Evolutionary conservation across 345 rosid genomes (phyloP), one percentile per base, ranked within the genome.

Genomic region (Hypericum perforatum): DNA sequence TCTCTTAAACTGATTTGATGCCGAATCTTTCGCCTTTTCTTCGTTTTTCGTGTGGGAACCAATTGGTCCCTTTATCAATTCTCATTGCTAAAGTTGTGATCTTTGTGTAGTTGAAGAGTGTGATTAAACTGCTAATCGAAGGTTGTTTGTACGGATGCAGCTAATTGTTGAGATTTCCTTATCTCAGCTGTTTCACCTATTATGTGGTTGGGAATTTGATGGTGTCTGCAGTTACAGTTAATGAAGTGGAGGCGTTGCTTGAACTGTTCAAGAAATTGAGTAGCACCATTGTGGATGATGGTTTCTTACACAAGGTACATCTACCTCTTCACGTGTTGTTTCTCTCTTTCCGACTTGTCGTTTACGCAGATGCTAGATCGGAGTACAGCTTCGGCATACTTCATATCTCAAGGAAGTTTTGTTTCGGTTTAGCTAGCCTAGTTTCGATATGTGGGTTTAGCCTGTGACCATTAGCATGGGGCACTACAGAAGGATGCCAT

Each of bases 201-300:
- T 41, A 10, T 7, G 39, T 15, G 11, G 6, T 11, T 57, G 49
- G 41, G 14, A 12, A 12, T 42, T n/a, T 5, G 9, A 50, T 13
- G 42, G 0, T 52, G 32, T 22, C 32, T 49, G 48, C 66, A 62
- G 66, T 62, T 55, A 62, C 55, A 0, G 60, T 62, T 3, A 62
- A 62, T 41, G 66, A 62, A 50, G 59, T 62, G 15, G 67, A 63
- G 51, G 67, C 67, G 3, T 56, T 63, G 61, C 55, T 63, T 37
- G 67, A 56, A 6, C 10, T 63, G 43, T 63, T 63, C 67, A 63
- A 63, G 61, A 63, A 56, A 48, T 49, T 63, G 51, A 63, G 67
- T 38, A 41, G 56, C n/a, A 48, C 61, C 6, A 49, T 63, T 10
- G 11, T 63, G 16, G 67, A 63, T 43, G 67, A 63, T 43, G 67